Conservation (phyloP, 2,329 filamentous ascomycete genomes). For the Coccinonectria pachysandricola region DNA sequence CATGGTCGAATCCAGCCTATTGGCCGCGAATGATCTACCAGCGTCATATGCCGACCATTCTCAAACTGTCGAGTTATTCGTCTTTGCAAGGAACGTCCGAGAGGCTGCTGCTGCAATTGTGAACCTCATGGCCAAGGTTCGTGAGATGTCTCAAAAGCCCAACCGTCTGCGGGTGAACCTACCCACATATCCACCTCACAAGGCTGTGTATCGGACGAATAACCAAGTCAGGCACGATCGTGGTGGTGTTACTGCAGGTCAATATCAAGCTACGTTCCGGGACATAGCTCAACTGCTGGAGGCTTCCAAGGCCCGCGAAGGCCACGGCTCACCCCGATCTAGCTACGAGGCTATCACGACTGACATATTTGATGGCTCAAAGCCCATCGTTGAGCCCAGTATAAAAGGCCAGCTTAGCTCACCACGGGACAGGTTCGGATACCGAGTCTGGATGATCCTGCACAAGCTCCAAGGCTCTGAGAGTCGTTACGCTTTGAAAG, state of each 20-base stretch:
- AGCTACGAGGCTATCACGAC: conserved; percentile 14
- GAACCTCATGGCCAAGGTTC: conserved; percentile 35
- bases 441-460: conserved; percentile 37
- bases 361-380: conserved; percentile 25
- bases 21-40: conserved; percentile 34
- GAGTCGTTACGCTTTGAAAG: conserved; percentile 46
- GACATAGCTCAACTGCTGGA: conserved; percentile 34
- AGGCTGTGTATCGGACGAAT: conserved; percentile 43
- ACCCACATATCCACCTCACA: conserved; percentile 43
- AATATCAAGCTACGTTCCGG: conserved; percentile 34
- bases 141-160: conserved; percentile 33
- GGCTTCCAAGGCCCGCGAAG: conserved; percentile 30
- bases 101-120: conserved; percentile 40
- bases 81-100: conserved; percentile 44
- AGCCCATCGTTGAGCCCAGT: conserved; percentile 28
- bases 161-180: conserved; percentile 33
- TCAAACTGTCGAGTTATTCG: conserved; percentile 42
- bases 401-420: conserved; percentile 24
- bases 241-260: conserved; percentile 45
- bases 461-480: conserved; percentile 48
- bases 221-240: conserved; percentile 48
- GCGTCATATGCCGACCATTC: conserved; percentile 35
- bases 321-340: conserved; percentile 12
- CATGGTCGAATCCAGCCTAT: conserved; percentile 33
- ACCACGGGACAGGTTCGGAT: conserved; percentile 30